Percentiles rank a stretch among this genome's conserved stretches.
Conservation (phyloP, 768 basidiomycete species). For the Coprinellus micaceus region DNA sequence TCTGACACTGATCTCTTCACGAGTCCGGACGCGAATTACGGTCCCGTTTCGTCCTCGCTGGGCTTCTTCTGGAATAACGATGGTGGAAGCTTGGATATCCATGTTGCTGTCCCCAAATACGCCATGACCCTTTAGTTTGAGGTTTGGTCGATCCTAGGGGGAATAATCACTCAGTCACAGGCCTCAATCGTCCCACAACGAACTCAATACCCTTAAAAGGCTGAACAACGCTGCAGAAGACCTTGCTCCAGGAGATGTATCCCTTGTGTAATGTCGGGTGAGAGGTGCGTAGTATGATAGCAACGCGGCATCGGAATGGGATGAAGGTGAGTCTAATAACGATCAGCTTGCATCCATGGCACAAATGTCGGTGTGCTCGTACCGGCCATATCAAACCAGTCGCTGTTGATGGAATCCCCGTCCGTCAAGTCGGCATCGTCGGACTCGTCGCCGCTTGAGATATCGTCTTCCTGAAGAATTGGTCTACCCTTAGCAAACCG, state of each 20-base stretch:
- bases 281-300: slow-evolving; percentile 47
- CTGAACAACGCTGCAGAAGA: not conserved
- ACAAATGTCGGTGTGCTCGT: slow-evolving; percentile 8
- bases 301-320: slow-evolving; percentile 19
- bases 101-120: not conserved
- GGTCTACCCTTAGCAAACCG: slow-evolving; percentile 41
- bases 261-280: slow-evolving; percentile 44
- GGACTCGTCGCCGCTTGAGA: slow-evolving; percentile 75
- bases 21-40: slow-evolving; percentile 39
- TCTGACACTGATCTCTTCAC: slow-evolving; percentile 35
- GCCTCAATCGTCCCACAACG: not conserved
- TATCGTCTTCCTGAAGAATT: slow-evolving; percentile 39
- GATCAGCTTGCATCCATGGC: not conserved
- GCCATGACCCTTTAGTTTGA: not conserved
- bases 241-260: not conserved
- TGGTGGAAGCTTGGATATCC: not conserved
- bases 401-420: slow-evolving; percentile 42
- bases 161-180: not conserved
- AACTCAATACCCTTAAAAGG: not conserved
- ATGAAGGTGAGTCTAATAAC: not conserved
- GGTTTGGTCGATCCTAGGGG: slow-evolving; percentile 20
- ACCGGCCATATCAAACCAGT: slow-evolving; percentile 47
- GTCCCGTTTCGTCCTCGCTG: slow-evolving; percentile 27
- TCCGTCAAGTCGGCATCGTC: slow-evolving; percentile 72
- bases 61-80: slow-evolving; percentile 12